phyloP scores from a whole-genome alignment of 1,284 basidiomycete species.

The Cryptococcus sp. region DNA sequence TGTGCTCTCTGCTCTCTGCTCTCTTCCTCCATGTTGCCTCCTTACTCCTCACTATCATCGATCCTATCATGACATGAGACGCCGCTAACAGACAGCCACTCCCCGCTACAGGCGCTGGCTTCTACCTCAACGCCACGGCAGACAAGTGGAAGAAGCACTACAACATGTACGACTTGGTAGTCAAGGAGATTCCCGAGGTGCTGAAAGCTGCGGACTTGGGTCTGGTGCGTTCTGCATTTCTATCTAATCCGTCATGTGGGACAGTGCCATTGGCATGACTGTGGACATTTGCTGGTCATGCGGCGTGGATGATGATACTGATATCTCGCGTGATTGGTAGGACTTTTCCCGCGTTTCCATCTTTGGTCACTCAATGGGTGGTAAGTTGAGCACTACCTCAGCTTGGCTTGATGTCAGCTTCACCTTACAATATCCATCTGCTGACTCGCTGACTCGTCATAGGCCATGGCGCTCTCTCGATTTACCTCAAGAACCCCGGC shows the following conservation, averaged over 20 bases:
- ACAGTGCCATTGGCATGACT: background rate
- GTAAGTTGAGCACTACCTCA: conserved; percentile 17
- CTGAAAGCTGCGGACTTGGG: conserved; percentile 69
- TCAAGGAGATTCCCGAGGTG: conserved; percentile 75
- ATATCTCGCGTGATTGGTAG: conserved; percentile 13
- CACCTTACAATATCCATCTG: background rate
- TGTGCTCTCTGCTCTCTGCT: no score
- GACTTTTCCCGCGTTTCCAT: conserved; percentile 61
- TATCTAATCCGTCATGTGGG: background rate
- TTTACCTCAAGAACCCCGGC: conserved; percentile 75
- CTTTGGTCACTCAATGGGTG: conserved; percentile 91
- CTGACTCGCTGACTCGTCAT: conserved; percentile 1
- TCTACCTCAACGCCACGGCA: conserved; percentile 86
- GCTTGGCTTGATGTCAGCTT: background rate
- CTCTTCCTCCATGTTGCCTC: no score
- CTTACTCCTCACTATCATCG: background rate
- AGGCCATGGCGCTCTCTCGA: conserved; percentile 85
- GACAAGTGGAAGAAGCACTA: conserved; percentile 80
- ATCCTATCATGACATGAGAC: background rate
- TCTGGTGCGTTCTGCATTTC: conserved; percentile 44
- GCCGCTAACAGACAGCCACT: background rate
- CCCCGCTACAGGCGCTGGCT: conserved; percentile 73
- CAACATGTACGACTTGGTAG: conserved; percentile 85
- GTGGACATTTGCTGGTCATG: background rate
- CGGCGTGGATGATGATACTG: background rate